Percentiles rank a stretch among this genome's conserved stretches.
Evolutionary conservation across 805 yeast genomes (phyloP).

Genomic region (Zygoascus biomembranicola): DNA sequence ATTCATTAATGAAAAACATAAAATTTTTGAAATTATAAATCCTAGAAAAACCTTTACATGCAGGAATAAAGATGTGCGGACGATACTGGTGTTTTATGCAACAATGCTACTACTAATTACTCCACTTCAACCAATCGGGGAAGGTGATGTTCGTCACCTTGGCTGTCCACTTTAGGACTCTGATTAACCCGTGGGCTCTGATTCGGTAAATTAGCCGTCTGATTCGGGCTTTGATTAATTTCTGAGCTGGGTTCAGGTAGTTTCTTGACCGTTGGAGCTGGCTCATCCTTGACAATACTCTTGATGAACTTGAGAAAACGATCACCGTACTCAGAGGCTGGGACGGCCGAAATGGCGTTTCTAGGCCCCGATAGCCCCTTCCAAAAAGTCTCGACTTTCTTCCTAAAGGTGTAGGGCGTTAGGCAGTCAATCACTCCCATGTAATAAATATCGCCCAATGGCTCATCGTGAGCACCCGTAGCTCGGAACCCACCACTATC

Average conservation of each 20-base stretch:
- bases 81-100: no score
- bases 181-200: not conserved
- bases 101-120: not conserved
- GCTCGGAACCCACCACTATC: conserved; percentile 82
- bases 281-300: conserved; percentile 5
- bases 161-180: not conserved
- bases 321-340: conserved; percentile 84
- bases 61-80: not conserved
- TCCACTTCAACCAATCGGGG: not conserved
- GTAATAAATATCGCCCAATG: conserved; percentile 66
- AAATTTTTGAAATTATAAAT: not conserved
- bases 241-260: not conserved
- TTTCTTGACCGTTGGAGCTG: not conserved
- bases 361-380: conserved; percentile 64
- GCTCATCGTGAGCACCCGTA: conserved; percentile 54
- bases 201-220: not conserved
- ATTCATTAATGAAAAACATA: not conserved
- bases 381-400: conserved; percentile 79
- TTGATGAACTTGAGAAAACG: conserved; percentile 68
- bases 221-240: not conserved
- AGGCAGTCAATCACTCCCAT: conserved; percentile 91
- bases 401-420: conserved; percentile 51
- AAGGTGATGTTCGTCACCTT: not conserved
- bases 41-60: not conserved
- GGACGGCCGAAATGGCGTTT: conserved; percentile 74